phyloP scores from a whole-genome alignment of 2,329 filamentous ascomycete species.

The Neopestalotiopsis sp. region DNA sequence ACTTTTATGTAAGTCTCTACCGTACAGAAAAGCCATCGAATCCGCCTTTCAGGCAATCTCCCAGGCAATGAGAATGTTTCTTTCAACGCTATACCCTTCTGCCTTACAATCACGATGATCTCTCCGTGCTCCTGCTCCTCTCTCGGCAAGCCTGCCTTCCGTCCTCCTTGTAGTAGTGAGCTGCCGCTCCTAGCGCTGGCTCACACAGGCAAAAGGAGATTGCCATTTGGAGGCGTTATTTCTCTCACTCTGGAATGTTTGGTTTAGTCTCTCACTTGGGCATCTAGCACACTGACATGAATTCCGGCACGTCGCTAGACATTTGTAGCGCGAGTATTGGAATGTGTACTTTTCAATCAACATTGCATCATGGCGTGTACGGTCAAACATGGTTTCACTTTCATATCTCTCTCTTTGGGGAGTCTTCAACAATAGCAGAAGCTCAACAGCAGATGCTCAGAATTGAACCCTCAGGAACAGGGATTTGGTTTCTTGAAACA shows the following conservation, averaged over 20 bases:
- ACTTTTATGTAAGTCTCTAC: background rate
- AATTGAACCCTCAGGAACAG: no score
- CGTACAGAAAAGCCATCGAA: background rate
- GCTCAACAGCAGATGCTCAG: no score
- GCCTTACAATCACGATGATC: background rate
- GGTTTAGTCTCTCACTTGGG: background rate
- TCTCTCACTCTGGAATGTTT: background rate
- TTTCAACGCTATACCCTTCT: background rate
- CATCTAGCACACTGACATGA: background rate
- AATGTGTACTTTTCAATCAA: background rate
- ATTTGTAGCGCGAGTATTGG: background rate
- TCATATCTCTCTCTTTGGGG: no score
- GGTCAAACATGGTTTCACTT: background rate
- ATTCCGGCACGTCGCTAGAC: no score
- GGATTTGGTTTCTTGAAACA: no score
- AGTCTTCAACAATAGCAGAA: background rate
- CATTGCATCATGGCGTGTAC: background rate
- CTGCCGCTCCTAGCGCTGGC: background rate
- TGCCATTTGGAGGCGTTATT: background rate
- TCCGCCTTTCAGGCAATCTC: background rate
- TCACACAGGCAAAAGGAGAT: background rate
- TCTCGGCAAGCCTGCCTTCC: background rate
- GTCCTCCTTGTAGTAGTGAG: background rate
- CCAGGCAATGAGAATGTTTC: background rate
- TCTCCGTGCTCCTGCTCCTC: background rate